These are phyloP conservation scores for Aphanomyces stellatus DNA, from an alignment of 352 stramenopile genomes.

Conservation along the genomic window DNA sequence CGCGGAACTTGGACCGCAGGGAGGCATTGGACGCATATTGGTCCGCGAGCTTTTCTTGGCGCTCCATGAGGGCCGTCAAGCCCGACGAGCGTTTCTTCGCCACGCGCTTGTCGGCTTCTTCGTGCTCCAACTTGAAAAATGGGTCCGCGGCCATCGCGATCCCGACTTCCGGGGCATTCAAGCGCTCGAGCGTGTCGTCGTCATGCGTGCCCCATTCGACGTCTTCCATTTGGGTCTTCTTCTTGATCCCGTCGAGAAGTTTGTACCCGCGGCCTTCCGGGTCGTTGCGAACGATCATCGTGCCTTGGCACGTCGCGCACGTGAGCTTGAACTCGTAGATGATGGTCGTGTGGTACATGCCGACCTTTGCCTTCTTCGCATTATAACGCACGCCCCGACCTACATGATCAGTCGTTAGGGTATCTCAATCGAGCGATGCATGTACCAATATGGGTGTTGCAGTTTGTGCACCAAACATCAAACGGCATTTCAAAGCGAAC, in stretches of 20 bases:
- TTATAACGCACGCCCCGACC: slow-evolving; percentile 92
- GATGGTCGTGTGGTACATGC: slow-evolving; percentile 86
- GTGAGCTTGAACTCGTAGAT: slow-evolving; percentile 94
- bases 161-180: slow-evolving; percentile 48
- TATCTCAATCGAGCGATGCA: not conserved
- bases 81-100: slow-evolving; percentile 37
- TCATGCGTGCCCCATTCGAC: slow-evolving; percentile 18
- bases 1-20: slow-evolving; percentile 43
- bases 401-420: not conserved
- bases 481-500: slow-evolving; percentile 98
- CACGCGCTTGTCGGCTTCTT: slow-evolving; percentile 48
- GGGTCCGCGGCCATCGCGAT: slow-evolving; percentile 41
- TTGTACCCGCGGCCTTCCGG: slow-evolving; percentile 86
- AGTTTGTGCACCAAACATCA: slow-evolving; percentile 88
- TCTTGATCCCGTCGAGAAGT: slow-evolving; percentile 80
- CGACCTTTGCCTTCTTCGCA: slow-evolving; percentile 88
- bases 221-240: slow-evolving; percentile 61
- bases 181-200: slow-evolving; percentile 33
- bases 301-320: slow-evolving; percentile 81
- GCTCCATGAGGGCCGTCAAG: slow-evolving; percentile 41
- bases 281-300: slow-evolving; percentile 94
- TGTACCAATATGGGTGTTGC: slow-evolving; percentile 48
- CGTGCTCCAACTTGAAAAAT: slow-evolving; percentile 74
- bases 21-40: slow-evolving; percentile 58
- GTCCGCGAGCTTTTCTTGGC: slow-evolving; percentile 60